Evolutionary conservation across 2,329 filamentous ascomycete genomes (phyloP).

Genomic region (Talaromyces sp.): DNA sequence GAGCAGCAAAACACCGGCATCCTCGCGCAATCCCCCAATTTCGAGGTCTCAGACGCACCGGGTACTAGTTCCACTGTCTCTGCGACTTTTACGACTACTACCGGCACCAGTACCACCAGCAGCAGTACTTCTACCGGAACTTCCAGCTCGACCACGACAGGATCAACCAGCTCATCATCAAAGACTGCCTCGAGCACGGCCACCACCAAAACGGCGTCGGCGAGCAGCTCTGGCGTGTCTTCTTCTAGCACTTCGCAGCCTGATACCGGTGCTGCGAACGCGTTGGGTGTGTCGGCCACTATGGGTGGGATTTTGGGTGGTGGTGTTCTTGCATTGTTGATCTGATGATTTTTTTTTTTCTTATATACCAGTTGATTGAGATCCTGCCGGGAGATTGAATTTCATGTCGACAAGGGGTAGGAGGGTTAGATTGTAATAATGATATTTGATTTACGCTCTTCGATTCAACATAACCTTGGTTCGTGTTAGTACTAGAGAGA

Average conservation of each 20-base stretch:
- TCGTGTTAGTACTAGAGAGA: not conserved
- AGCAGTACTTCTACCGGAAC: constrained; percentile 13
- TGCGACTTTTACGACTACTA: constrained; percentile 16
- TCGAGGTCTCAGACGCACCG: constrained; percentile 20
- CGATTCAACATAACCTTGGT: not conserved
- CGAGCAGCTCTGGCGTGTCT: constrained; percentile 4
- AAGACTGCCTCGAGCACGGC: constrained; percentile 17
- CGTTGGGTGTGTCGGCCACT: constrained; percentile 22
- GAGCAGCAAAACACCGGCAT: constrained; percentile 32
- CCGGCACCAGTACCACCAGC: constrained; percentile 16
- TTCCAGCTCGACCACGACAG: constrained; percentile 3
- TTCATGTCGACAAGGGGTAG: not conserved
- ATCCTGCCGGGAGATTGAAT: not conserved
- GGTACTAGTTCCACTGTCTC: constrained; percentile 13
- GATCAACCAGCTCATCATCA: constrained; percentile 12
- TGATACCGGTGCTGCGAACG: constrained; percentile 21
- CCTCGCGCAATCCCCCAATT: constrained; percentile 37
- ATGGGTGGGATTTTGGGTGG: constrained; percentile 17
- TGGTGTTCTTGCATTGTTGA: constrained; percentile 7
- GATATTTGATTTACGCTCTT: not conserved
- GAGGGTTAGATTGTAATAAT: not conserved
- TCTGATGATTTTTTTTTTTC: not conserved
- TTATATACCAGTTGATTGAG: not conserved
- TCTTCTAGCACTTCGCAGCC: constrained; percentile 18
- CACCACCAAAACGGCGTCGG: constrained; percentile 17